phyloP scores from a whole-genome alignment of 148 eudicot genomes.

The Rhododendron ferrugineum region DNA sequence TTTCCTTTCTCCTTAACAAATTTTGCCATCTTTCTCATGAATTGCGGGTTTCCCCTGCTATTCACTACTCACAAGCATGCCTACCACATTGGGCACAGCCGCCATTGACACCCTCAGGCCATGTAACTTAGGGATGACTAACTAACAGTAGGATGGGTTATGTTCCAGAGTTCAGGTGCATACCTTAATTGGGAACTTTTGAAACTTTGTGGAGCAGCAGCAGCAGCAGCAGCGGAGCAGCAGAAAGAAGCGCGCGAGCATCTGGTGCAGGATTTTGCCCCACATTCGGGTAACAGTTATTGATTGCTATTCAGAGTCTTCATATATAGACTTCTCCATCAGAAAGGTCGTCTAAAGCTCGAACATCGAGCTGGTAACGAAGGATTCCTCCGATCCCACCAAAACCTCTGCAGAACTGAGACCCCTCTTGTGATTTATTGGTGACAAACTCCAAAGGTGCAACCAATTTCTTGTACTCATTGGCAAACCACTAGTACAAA shows the following conservation, averaged over 20 bases:
- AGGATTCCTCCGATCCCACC: constrained; percentile 29
- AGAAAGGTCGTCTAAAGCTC: constrained; percentile 18
- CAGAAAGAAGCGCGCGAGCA: constrained; percentile 9
- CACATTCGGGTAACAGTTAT: constrained; percentile 7
- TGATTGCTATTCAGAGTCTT: constrained; percentile 27
- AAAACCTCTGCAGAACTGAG: constrained; percentile 28
- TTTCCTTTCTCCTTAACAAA: too few species aligned
- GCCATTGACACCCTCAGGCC: background rate
- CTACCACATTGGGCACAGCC: too few species aligned
- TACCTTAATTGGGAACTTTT: background rate
- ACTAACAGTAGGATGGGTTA: background rate
- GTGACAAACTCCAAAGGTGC: constrained; percentile 24
- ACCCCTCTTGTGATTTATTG: constrained; percentile 25
- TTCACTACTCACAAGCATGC: too few species aligned
- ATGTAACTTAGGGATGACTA: background rate
- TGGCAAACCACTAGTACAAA: constrained; percentile 27
- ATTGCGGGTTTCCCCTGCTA: too few species aligned
- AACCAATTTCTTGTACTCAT: constrained; percentile 20
- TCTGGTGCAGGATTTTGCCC: constrained; percentile 9
- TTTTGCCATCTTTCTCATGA: too few species aligned
- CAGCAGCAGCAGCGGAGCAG: background rate
- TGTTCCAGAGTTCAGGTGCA: background rate
- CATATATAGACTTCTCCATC: constrained; percentile 21
- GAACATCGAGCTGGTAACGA: constrained; percentile 24
- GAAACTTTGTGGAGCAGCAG: background rate